Base-by-base conservation (phyloP, 768 basidiomycete species). In the Pisolithus orientalis region DNA sequence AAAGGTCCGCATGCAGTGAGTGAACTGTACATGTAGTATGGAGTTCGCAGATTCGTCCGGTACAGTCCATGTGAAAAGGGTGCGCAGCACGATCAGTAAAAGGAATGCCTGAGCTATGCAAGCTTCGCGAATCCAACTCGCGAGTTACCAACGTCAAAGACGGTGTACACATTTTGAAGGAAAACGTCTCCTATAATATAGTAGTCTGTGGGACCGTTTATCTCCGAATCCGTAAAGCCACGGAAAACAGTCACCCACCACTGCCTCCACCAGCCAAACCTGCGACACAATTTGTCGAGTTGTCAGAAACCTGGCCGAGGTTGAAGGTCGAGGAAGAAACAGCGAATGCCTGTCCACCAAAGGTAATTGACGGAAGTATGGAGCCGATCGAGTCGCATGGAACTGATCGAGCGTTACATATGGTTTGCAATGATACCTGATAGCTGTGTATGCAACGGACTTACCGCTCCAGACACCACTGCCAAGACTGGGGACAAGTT, bases 71-170 rank as follows among this genome's bases (percentile, higher is more conserved):
- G 34, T 14, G 5, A 34, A 34, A 34, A 21, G 21, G 28, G 28
- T 29, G 7, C 14, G 34, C 11, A 34, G 32, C 34, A 34, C 34
- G 13, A 5, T 34, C n/a, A 32, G 40, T 7, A 50, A 45, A 27
- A 54, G 5, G 21, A 37, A 28, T n/a, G 34, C 21, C 29, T 24
- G 21, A 14, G 38, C 6, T 21, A n/a, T 24, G 44, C 53, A 42
- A 69, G 62, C 50, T 67, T 54, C 51, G 76, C 76, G 44, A 78
- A 77, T 37, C 75, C 73, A 44, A 77, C 63, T 28, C 65, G 68
- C 25, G 50, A 64, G 44, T 69, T 70, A 5, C 53, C 57, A 8
- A 67, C 52, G 27, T 77, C 62, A 39, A 66, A 65, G 34, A 66
- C 56, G 1, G 55, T 59, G 55, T 70, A 70, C 13, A 69, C 62